Percentiles rank a stretch among this genome's conserved stretches.
phyloP scores from a whole-genome alignment of 176 grass and related monocot species.

The Zizania latifolia region DNA sequence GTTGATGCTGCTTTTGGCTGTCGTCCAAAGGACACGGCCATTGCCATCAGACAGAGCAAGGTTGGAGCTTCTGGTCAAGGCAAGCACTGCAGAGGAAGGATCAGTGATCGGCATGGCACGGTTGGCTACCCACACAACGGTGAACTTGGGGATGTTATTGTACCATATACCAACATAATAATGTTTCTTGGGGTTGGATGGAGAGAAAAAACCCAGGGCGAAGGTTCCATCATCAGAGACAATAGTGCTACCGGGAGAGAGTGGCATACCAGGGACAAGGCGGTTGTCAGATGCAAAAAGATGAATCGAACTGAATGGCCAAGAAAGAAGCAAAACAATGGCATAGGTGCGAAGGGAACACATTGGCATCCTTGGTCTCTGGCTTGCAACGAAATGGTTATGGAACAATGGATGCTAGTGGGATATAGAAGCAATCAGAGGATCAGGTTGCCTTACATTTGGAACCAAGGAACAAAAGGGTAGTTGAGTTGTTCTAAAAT shows the following conservation, averaged over 20 bases:
- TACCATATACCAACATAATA: constrained; percentile 53
- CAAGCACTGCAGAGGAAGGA: constrained; percentile 11
- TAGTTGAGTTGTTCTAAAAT: constrained; percentile 22
- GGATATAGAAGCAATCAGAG: constrained; percentile 13
- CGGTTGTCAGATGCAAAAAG: constrained; percentile 7
- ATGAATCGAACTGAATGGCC: constrained; percentile 12
- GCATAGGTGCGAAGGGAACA: neutral
- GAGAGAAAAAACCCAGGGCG: constrained; percentile 50
- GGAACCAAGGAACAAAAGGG: constrained; percentile 16
- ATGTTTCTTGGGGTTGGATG: constrained; percentile 19
- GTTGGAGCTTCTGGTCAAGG: constrained; percentile 6
- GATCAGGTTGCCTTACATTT: neutral
- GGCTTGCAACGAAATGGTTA: neutral
- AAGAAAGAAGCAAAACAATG: constrained; percentile 20
- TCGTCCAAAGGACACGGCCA: constrained; percentile 27
- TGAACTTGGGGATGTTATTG: constrained; percentile 19
- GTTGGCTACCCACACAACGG: constrained; percentile 48
- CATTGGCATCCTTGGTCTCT: neutral
- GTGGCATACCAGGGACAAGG: constrained; percentile 20
- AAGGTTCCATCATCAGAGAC: constrained; percentile 42
- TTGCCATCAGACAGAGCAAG: constrained; percentile 15
- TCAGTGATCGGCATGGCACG: constrained; percentile 26
- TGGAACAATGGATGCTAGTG: neutral
- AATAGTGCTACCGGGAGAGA: constrained; percentile 13
- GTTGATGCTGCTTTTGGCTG: neutral